These are phyloP conservation scores for Plasmodium blacklocki DNA, from an alignment of 169 alveolate genomes.

Conservation along the genomic window DNA sequence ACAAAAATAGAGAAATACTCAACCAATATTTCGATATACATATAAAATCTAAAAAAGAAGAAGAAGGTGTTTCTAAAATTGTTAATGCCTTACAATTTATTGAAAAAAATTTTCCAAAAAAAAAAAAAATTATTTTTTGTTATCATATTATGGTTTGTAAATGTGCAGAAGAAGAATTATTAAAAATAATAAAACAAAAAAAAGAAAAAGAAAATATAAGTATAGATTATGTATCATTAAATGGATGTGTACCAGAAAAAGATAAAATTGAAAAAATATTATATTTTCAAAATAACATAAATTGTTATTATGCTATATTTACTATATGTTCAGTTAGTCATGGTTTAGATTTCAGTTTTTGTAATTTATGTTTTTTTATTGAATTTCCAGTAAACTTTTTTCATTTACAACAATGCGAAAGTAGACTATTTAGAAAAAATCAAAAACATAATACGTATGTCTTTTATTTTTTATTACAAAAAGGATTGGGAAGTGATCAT, in stretches of 20 bases:
- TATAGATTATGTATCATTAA: slow-evolving; percentile 39
- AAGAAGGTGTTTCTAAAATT: slow-evolving; percentile 46
- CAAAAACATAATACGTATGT: slow-evolving; percentile 32
- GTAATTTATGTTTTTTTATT: slow-evolving; percentile 47
- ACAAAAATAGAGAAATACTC: slow-evolving; percentile 23
- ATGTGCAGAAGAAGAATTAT: slow-evolving; percentile 45
- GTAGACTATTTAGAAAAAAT: slow-evolving; percentile 51
- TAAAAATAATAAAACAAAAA: slow-evolving; percentile 50
- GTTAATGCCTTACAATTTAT: slow-evolving; percentile 30
- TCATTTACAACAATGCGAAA: slow-evolving; percentile 71
- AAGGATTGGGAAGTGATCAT: slow-evolving; percentile 59
- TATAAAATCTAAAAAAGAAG: slow-evolving; percentile 35
- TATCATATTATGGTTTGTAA: slow-evolving; percentile 41
- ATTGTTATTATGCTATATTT: slow-evolving; percentile 52
- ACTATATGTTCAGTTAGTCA: slow-evolving; percentile 57
- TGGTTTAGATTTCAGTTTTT: slow-evolving; percentile 64
- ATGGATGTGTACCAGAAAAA: slow-evolving; percentile 33
- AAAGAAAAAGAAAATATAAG: slow-evolving; percentile 17
- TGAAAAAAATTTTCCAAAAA: slow-evolving; percentile 28
- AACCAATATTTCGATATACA: slow-evolving; percentile 15
- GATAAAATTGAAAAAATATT: slow-evolving; percentile 54
- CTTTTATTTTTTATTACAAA: slow-evolving; percentile 52
- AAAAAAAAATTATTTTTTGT: slow-evolving; percentile 67
- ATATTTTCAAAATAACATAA: slow-evolving; percentile 15
- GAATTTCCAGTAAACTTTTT: slow-evolving; percentile 59